Percentiles rank a stretch among this genome's conserved stretches.
phyloP scores from a whole-genome alignment of 495 filamentous ascomycete species.

The Xylaria longipes region DNA sequence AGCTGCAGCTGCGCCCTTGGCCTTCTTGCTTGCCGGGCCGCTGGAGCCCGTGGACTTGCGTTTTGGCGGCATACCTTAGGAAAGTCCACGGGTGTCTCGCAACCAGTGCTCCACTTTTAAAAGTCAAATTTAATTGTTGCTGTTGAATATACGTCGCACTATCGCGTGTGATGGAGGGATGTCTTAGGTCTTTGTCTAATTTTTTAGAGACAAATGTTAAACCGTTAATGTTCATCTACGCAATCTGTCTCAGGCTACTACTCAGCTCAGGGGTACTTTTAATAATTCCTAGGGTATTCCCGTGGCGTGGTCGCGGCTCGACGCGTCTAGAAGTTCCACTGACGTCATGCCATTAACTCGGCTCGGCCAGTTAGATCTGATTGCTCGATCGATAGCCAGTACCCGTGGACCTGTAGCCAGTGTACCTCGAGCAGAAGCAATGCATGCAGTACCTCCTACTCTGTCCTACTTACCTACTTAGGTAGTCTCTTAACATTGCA shows the following conservation, averaged over 20 bases:
- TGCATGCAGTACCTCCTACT: not conserved
- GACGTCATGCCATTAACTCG: slow-evolving; percentile 9
- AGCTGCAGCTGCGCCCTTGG: slow-evolving; percentile 22
- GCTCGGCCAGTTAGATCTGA: not conserved
- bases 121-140: not conserved
- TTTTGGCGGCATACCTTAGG: slow-evolving; percentile 38
- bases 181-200: not conserved
- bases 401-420: too few species aligned
- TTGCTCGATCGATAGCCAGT: too few species aligned
- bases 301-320: not conserved
- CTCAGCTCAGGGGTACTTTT: not conserved
- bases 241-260: not conserved
- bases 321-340: slow-evolving; percentile 8
- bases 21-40: slow-evolving; percentile 37
- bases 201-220: not conserved
- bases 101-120: not conserved
- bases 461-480: too few species aligned
- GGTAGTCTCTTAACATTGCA: not conserved
- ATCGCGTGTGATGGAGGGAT: not conserved
- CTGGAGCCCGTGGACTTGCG: slow-evolving; percentile 28
- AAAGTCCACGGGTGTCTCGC: not conserved
- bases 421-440: not conserved
- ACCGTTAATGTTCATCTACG: not conserved
- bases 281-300: not conserved
- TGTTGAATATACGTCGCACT: not conserved